Evolutionary conservation across 164 flowering plant species (phyloP).

Genomic region (Platanus orientalis): DNA sequence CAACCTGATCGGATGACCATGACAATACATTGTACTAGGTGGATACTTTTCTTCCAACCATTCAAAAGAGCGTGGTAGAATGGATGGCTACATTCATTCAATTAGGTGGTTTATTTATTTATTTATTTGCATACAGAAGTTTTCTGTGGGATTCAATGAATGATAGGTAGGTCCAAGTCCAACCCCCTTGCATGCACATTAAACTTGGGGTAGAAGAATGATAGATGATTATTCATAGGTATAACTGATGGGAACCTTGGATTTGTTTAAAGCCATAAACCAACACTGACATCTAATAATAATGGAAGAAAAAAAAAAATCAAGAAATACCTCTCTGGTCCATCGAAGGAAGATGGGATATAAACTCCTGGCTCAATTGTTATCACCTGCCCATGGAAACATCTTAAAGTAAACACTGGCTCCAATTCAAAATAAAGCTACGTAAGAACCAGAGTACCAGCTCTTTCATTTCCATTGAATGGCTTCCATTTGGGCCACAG

Average conservation of each 20-base stretch:
- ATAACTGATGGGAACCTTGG: background rate
- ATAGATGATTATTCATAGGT: too few species aligned
- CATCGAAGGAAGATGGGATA: conserved; percentile 54
- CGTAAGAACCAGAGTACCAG: background rate
- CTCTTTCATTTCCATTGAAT: background rate
- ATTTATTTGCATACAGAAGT: background rate
- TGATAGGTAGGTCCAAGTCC: background rate
- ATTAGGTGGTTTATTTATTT: background rate
- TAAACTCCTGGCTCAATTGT: conserved; percentile 98
- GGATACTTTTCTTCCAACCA: background rate
- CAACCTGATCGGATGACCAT: background rate
- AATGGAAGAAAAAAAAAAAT: conserved; percentile 2
- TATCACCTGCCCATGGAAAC: conserved; percentile 50
- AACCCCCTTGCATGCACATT: background rate
- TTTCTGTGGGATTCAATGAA: background rate
- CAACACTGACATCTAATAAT: background rate
- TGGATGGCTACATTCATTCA: too few species aligned
- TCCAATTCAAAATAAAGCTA: background rate
- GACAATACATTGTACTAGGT: background rate
- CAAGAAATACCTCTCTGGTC: conserved; percentile 60
- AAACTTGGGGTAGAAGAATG: too few species aligned
- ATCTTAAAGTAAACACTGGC: background rate
- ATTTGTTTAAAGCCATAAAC: background rate
- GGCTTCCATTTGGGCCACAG: background rate
- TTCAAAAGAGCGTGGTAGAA: background rate